A percentile compares a stretch with the other conserved stretches of the same genome.
Conservation (phyloP, 73 alveolate genomes). For the Tetrahymena elliotti region DNA sequence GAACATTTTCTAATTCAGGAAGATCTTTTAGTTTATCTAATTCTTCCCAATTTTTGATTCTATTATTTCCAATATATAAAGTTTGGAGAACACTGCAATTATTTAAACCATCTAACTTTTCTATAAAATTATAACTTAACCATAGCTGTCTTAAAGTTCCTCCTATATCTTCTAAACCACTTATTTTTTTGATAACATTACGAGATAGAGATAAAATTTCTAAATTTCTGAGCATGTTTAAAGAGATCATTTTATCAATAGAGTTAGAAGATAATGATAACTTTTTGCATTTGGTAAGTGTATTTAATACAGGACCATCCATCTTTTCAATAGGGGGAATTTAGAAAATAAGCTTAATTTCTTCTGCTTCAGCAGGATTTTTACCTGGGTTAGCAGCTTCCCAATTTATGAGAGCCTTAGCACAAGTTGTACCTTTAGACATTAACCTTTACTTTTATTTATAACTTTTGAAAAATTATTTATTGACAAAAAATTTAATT, state of each 20-base stretch:
- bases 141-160: constrained; percentile 90
- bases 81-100: constrained; percentile 85
- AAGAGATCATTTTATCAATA: constrained; percentile 87
- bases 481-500: neutral
- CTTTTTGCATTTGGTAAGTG: constrained; percentile 66
- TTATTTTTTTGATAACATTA: constrained; percentile 89
- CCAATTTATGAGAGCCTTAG: constrained; percentile 81
- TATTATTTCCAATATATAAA: constrained; percentile 78
- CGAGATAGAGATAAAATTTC: constrained; percentile 95
- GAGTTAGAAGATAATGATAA: constrained; percentile 83
- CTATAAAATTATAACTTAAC: constrained; percentile 94
- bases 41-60: constrained; percentile 85
- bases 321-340: constrained; percentile 90
- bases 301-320: constrained; percentile 76
- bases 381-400: constrained; percentile 62
- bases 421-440: constrained; percentile 61
- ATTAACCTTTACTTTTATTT: neutral
- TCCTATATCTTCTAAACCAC: constrained; percentile 97
- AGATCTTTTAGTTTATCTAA: constrained; percentile 75
- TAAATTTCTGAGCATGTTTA: constrained; percentile 76
- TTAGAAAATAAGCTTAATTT: constrained; percentile 68
- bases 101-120: constrained; percentile 95
- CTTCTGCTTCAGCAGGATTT: constrained; percentile 85
- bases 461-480: neutral
- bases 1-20: constrained; percentile 75